Conservation (phyloP, 108 stramenopile species). For the Parmales sp. region DNA sequence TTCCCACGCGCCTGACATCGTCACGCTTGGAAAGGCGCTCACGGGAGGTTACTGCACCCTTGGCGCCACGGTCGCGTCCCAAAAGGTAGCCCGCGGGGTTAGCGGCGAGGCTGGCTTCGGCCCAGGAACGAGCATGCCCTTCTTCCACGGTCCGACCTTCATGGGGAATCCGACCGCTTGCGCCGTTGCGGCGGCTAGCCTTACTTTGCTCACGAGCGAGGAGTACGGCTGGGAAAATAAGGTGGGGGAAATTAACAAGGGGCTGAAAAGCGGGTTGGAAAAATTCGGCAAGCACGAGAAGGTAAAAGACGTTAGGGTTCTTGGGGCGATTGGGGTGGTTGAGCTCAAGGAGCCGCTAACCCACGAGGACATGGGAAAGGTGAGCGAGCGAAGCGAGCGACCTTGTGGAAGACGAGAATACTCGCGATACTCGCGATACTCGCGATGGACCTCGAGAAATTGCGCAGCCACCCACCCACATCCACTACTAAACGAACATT, state of each 20-base stretch:
- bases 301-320: slow-evolving; percentile 62
- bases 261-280: slow-evolving; percentile 36
- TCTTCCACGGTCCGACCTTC: slow-evolving; percentile 76
- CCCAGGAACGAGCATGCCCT: not conserved
- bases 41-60: slow-evolving; percentile 70
- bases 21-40: slow-evolving; percentile 73
- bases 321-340: slow-evolving; percentile 76
- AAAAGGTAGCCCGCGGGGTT: slow-evolving; percentile 51
- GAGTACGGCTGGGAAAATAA: slow-evolving; percentile 26
- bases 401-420: too few species aligned
- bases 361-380: too few species aligned
- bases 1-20: slow-evolving; percentile 62
- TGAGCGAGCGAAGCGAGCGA: too few species aligned
- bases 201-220: slow-evolving; percentile 34
- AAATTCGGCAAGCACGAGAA: slow-evolving; percentile 32
- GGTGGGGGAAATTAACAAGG: slow-evolving; percentile 42
- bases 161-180: slow-evolving; percentile 74
- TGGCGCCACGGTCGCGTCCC: slow-evolving; percentile 59
- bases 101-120: slow-evolving; percentile 35
- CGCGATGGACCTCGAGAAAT: too few species aligned
- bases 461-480: too few species aligned
- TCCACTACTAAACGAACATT: too few species aligned
- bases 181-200: slow-evolving; percentile 53
- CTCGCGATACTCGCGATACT: too few species aligned
- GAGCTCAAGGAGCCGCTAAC: slow-evolving; percentile 55